Evolutionary conservation across 1,139 yeast species (phyloP).

Genomic region (Candida sanyaensis): DNA sequence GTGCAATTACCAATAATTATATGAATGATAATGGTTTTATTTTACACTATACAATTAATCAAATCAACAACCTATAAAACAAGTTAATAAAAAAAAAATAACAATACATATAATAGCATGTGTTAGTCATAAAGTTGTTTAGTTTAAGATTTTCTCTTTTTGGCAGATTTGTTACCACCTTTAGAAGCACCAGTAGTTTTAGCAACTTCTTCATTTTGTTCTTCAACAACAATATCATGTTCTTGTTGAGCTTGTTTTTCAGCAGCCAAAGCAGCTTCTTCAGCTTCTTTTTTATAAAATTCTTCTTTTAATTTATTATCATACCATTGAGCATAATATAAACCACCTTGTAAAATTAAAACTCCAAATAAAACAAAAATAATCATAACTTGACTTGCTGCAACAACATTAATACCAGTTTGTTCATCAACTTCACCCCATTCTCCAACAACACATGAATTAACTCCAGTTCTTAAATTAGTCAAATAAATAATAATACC

Average conservation of each 20-base stretch:
- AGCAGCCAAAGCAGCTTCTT: constrained; percentile 21
- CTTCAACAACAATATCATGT: constrained; percentile 16
- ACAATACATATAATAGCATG: too few species aligned
- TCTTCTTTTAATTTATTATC: constrained; percentile 56
- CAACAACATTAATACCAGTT: constrained; percentile 89
- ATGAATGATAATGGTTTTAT: background rate
- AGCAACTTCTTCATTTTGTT: constrained; percentile 11
- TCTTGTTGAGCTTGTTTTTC: constrained; percentile 22
- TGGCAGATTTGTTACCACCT: constrained; percentile 18
- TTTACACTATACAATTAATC: too few species aligned
- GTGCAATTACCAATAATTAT: background rate
- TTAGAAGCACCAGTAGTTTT: constrained; percentile 18
- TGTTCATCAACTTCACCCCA: constrained; percentile 94
- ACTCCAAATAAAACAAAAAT: constrained; percentile 75
- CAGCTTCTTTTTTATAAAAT: constrained; percentile 49
- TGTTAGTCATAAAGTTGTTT: background rate
- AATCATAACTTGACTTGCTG: constrained; percentile 83
- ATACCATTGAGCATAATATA: constrained; percentile 86
- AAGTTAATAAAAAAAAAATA: too few species aligned
- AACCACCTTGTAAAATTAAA: constrained; percentile 79
- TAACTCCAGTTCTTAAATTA: constrained; percentile 80
- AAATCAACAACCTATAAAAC: background rate
- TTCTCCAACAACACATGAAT: constrained; percentile 64
- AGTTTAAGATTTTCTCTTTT: constrained; percentile 16
- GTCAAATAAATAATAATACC: constrained; percentile 80